A percentile compares a stretch with the other conserved stretches of the same genome.
Conservation (phyloP, 306 rosid species). For the Oemleria cerasiformis region DNA sequence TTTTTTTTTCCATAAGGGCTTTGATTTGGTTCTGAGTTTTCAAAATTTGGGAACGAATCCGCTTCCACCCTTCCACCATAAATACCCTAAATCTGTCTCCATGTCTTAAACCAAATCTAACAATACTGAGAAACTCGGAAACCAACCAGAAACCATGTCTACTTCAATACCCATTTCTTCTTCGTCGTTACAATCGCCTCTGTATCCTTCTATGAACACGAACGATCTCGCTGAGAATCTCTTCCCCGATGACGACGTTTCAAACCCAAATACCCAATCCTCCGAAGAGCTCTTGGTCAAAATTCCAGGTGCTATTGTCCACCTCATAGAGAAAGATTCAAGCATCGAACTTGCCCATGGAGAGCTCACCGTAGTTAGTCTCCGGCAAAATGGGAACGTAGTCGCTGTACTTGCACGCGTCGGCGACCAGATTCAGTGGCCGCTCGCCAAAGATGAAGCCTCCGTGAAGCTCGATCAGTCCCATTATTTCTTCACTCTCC, state of each 20-base stretch:
- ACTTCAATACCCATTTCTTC: slow-evolving; percentile 37
- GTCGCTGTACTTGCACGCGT: slow-evolving; percentile 71
- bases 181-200: slow-evolving; percentile 32
- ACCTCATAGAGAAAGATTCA: slow-evolving; percentile 59
- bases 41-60: too few relatives aligned
- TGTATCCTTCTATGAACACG: slow-evolving; percentile 45
- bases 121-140: neutral
- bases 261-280: slow-evolving; percentile 17
- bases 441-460: slow-evolving; percentile 75
- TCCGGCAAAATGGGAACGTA: slow-evolving; percentile 46
- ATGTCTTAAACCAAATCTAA: neutral
- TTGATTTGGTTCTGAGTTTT: too few relatives aligned
- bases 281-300: slow-evolving; percentile 47
- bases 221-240: slow-evolving; percentile 38
- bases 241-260: slow-evolving; percentile 40
- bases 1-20: too few relatives aligned
- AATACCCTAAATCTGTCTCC: neutral
- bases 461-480: slow-evolving; percentile 69
- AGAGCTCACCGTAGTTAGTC: slow-evolving; percentile 48
- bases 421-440: slow-evolving; percentile 71
- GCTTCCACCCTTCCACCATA: too few relatives aligned
- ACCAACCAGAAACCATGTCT: neutral
- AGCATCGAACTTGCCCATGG: slow-evolving; percentile 82
- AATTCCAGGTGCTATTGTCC: slow-evolving; percentile 64
- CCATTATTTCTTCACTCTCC: slow-evolving; percentile 70